These are phyloP conservation scores for Citrus trifoliata DNA, from an alignment of 345 rosid species.

Conservation along the genomic window DNA sequence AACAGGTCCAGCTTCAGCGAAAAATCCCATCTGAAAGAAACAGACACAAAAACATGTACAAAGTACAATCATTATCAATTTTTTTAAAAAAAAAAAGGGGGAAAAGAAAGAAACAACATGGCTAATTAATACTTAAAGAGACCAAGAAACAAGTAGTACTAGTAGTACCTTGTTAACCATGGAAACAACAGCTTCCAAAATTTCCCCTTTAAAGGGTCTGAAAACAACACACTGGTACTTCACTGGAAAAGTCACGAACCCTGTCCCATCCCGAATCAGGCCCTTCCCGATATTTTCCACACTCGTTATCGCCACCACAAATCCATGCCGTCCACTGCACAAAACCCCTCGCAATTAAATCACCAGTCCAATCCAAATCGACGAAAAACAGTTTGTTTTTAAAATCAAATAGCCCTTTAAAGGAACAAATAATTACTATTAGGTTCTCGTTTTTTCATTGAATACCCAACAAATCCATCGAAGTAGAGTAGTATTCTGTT, in stretches of 20 bases:
- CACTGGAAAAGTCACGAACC: conserved; percentile 79
- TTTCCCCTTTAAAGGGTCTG: conserved; percentile 91
- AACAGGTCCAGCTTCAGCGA: conserved; percentile 97
- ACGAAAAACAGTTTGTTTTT: no score
- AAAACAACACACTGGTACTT: conserved; percentile 86
- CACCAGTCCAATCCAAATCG: no score
- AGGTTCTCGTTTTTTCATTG: no score
- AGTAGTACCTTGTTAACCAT: conserved; percentile 73
- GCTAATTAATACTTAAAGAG: background rate
- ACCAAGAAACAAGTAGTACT: no score
- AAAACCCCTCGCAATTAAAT: background rate
- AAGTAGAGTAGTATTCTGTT: no score
- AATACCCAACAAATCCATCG: no score
- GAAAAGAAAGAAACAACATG: no score
- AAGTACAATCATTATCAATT: background rate
- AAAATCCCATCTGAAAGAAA: conserved; percentile 72
- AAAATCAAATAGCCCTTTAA: no score
- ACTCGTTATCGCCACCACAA: conserved; percentile 87
- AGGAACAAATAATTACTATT: no score
- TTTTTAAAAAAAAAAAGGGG: no score
- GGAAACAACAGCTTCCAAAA: conserved; percentile 89
- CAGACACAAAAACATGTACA: background rate
- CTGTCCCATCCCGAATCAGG: conserved; percentile 86
- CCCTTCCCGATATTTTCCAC: conserved; percentile 85
- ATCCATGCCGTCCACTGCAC: conserved; percentile 82